These are phyloP conservation scores for Suillus brevipes DNA, from an alignment of 768 basidiomycete species.

Conservation along the genomic window DNA sequence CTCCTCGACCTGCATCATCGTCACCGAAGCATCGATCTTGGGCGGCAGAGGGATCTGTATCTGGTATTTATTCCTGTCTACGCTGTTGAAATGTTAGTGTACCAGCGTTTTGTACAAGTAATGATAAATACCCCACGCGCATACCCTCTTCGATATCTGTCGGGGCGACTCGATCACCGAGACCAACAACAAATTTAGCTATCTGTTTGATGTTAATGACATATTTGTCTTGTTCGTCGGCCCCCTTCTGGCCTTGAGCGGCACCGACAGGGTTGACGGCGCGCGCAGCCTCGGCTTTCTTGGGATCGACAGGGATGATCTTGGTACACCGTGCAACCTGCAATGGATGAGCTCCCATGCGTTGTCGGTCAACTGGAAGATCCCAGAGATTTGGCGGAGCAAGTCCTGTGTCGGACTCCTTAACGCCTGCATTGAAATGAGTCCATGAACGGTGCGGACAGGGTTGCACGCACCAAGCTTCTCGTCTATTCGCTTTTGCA, in stretches of 20 bases:
- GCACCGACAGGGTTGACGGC: constrained; percentile 79
- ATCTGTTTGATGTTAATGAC: constrained; percentile 99
- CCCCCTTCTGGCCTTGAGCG: constrained; percentile 87
- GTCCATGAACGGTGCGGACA: neutral
- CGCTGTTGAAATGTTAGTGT: constrained; percentile 46
- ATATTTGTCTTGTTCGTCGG: constrained; percentile 99
- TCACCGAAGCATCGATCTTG: constrained; percentile 98
- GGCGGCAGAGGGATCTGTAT: constrained; percentile 98
- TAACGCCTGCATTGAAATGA: constrained; percentile 60
- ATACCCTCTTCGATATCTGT: constrained; percentile 99
- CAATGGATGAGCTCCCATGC: constrained; percentile 90
- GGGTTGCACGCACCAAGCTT: constrained; percentile 69
- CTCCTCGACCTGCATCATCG: constrained; percentile 99
- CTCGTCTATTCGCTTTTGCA: constrained; percentile 97
- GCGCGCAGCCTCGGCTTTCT: constrained; percentile 74
- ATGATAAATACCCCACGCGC: constrained; percentile 85
- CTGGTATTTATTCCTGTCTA: constrained; percentile 95
- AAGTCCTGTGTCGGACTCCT: constrained; percentile 97
- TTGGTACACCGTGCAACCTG: constrained; percentile 99
- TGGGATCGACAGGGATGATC: constrained; percentile 84
- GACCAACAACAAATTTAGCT: constrained; percentile 97
- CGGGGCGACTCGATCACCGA: constrained; percentile 94
- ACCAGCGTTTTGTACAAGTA: neutral
- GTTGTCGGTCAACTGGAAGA: constrained; percentile 85
- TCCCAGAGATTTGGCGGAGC: constrained; percentile 98